Conservation (phyloP, 345 rosid genomes). For the Hirschfeldia incana region DNA sequence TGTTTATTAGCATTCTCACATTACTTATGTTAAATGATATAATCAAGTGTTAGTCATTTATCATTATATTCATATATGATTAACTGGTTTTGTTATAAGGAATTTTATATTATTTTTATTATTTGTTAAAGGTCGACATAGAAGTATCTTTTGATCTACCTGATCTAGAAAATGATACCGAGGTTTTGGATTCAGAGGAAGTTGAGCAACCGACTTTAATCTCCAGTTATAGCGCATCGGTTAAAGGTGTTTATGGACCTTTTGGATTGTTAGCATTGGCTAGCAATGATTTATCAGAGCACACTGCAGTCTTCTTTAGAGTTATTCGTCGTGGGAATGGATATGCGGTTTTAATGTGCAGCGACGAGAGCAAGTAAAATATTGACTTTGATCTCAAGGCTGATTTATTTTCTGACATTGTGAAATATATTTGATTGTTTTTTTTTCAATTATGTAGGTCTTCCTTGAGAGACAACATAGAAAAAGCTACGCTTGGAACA, state of each 20-base stretch:
- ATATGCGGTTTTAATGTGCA: background rate
- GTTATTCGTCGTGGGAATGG: background rate
- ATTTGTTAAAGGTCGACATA: background rate
- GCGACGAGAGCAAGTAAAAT: background rate
- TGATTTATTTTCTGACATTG: background rate
- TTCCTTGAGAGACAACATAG: conserved; percentile 39
- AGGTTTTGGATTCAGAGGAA: background rate
- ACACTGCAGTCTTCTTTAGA: background rate
- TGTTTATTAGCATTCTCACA: background rate
- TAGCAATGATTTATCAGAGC: background rate
- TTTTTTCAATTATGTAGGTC: conserved; percentile 42
- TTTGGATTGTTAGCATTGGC: background rate
- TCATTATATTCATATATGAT: background rate
- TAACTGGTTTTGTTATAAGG: background rate
- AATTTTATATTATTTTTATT: background rate
- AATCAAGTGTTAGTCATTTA: background rate
- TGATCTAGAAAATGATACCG: background rate
- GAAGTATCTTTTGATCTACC: conserved; percentile 2
- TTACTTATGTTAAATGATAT: background rate
- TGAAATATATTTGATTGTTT: background rate
- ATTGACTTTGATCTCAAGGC: background rate
- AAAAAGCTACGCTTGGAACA: conserved; percentile 46
- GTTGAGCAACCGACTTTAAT: background rate
- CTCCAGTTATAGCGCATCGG: background rate
- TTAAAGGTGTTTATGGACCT: background rate